These are phyloP conservation scores for Lunularia cruciata DNA, from an alignment of 225 moss, liverwort and hornwort species.

Conservation along the genomic window DNA sequence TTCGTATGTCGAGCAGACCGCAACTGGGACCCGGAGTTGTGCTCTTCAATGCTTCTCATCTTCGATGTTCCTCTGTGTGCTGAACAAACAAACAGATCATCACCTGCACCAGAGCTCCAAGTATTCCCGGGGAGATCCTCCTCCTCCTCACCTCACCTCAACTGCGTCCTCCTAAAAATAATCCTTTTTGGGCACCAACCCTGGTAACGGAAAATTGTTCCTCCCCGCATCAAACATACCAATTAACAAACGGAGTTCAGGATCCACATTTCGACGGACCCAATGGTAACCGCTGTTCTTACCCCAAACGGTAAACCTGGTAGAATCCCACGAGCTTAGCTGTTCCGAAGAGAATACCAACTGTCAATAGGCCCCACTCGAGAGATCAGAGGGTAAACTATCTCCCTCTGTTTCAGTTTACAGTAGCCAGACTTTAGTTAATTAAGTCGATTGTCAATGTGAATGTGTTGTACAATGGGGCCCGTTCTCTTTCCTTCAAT, in stretches of 20 bases:
- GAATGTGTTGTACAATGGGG: not conserved
- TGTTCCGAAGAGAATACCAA: constrained; percentile 24
- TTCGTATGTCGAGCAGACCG: not conserved
- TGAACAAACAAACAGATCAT: not conserved
- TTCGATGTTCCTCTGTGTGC: not conserved
- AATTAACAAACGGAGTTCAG: not conserved
- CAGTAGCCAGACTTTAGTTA: not conserved
- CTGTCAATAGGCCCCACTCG: constrained; percentile 21
- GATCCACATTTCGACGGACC: not conserved
- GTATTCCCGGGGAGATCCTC: constrained; percentile 22
- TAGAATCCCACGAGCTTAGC: constrained; percentile 13
- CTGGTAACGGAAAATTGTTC: not conserved
- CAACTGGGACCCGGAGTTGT: not conserved
- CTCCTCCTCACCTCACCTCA: not conserved
- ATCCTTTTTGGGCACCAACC: not conserved
- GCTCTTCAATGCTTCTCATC: not conserved
- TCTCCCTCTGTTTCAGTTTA: not conserved
- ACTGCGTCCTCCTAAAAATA: not conserved
- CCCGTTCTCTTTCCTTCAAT: not conserved
- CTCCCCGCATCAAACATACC: too few relatives aligned
- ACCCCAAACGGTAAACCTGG: not conserved
- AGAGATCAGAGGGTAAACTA: not conserved
- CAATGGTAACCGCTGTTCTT: not conserved
- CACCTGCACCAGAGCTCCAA: not conserved
- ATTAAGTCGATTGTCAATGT: not conserved